Evolutionary conservation across 1,284 basidiomycete species (phyloP), one percentile per base, ranked within the genome.

Genomic region (Tetrapyrgos nigripes): DNA sequence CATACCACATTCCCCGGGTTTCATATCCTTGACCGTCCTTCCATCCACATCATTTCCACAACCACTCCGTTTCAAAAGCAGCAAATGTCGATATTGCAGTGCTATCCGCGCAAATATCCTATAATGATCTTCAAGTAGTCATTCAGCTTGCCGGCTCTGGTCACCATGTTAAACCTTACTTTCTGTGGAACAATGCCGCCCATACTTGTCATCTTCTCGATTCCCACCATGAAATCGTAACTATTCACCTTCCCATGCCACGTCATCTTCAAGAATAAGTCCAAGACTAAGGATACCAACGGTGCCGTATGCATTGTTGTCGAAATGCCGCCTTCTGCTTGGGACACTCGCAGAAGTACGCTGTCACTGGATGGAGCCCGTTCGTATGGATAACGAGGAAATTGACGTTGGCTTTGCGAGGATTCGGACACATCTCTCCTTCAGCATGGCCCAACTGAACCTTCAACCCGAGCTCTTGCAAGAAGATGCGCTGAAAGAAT

Each of bases 31-130:
- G 6, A 46, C 27, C 1, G 66, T 64, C 26, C 40, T 21, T 24
- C 31, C 19, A 11, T 13, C 49, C 1, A 53, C 44, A 24, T 62
- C 52, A 35, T 69, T 58, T 0, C 66, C 67, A 4, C 62, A 49
- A 0, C 71, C 71, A 0, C 59, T 59, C 0, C 65, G 55, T 53
- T 74, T 76, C 8, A 68, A 57, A 58, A 69, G 62, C 28, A 67
- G 65, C 8, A 74, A 51, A 54, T 71, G 63, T 0, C 64, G 52
- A 64, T 66, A 74, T 49, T 59, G 14, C 26, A 13, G n/a, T 40
- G 43, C 24, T 35, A 37, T 43, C 0, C 60, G 58, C 4, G 65
- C 45, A 40, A 74, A 69, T 0, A 59, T 50, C 9, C 65, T 50
- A 19, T 14, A 70, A 68, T 0, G 64, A 59, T 33, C 67, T 21